Percentiles rank a stretch among this genome's conserved stretches.
phyloP scores from a whole-genome alignment of 2,329 filamentous ascomycete genomes.

The Trichoderma asperellum region DNA sequence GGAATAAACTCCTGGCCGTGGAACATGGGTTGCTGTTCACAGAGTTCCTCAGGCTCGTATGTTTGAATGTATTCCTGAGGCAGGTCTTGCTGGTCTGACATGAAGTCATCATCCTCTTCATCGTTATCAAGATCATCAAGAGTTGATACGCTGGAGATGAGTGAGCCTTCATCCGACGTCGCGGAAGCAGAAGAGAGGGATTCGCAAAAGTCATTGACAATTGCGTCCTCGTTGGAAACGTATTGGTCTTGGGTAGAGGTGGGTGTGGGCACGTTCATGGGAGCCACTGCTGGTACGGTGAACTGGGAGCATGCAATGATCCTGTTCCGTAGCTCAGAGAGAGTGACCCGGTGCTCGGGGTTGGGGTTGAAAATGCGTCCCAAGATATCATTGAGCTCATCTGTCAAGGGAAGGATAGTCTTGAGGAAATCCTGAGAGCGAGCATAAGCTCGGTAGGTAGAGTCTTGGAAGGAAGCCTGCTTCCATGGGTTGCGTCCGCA shows the following conservation, averaged over 20 bases:
- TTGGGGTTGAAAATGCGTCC: slow-evolving; percentile 85
- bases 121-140: slow-evolving; percentile 52
- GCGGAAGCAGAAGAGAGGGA: slow-evolving; percentile 57
- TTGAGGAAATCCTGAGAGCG: slow-evolving; percentile 85
- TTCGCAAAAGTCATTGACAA: slow-evolving; percentile 50
- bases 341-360: slow-evolving; percentile 78
- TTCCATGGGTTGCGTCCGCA: slow-evolving; percentile 99
- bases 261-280: slow-evolving; percentile 45
- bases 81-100: slow-evolving; percentile 49
- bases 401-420: slow-evolving; percentile 87
- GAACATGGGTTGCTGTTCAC: slow-evolving; percentile 45
- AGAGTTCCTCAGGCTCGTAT: slow-evolving; percentile 53
- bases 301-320: slow-evolving; percentile 79
- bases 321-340: slow-evolving; percentile 75
- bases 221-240: slow-evolving; percentile 53
- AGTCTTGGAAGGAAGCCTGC: slow-evolving; percentile 88
- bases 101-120: slow-evolving; percentile 43
- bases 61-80: slow-evolving; percentile 48
- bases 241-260: slow-evolving; percentile 52
- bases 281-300: slow-evolving; percentile 54
- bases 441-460: slow-evolving; percentile 89
- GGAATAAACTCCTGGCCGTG: slow-evolving; percentile 52
- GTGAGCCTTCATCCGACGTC: slow-evolving; percentile 58
- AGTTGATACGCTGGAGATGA: slow-evolving; percentile 58
- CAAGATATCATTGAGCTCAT: slow-evolving; percentile 87